Evolutionary conservation across 2,329 filamentous ascomycete species (phyloP).

Genomic region (Aureobasidium sp.): DNA sequence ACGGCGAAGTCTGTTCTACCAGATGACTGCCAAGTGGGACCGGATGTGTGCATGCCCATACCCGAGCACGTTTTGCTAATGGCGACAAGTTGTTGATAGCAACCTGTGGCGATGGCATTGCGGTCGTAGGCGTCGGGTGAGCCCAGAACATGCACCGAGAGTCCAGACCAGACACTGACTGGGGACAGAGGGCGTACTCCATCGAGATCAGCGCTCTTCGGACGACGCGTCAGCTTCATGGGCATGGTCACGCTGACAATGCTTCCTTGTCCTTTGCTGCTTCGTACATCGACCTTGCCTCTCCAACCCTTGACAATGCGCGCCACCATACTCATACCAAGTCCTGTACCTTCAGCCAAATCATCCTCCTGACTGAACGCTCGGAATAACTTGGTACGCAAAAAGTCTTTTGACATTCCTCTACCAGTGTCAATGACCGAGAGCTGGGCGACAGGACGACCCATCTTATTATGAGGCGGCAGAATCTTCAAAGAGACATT

Average conservation of each 20-base stretch:
- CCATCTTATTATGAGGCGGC: constrained; percentile 7
- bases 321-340: constrained; percentile 27
- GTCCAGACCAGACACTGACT: background rate
- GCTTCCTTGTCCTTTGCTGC: background rate
- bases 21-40: background rate
- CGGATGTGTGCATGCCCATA: background rate
- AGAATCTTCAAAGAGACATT: constrained; percentile 18
- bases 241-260: background rate
- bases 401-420: constrained; percentile 26
- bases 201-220: background rate
- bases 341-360: constrained; percentile 25
- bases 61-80: background rate
- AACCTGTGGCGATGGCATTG: background rate
- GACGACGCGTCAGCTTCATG: background rate
- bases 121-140: background rate
- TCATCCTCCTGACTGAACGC: constrained; percentile 28
- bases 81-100: background rate
- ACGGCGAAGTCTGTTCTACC: background rate
- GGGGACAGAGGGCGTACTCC: background rate
- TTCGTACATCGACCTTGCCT: constrained; percentile 35
- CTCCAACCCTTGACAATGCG: constrained; percentile 21
- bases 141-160: background rate
- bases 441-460: constrained; percentile 1
- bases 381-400: constrained; percentile 22
- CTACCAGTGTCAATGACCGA: constrained; percentile 24